Conservation (phyloP, 73 alveolate genomes). For the Durusdinium trenchii region DNA sequence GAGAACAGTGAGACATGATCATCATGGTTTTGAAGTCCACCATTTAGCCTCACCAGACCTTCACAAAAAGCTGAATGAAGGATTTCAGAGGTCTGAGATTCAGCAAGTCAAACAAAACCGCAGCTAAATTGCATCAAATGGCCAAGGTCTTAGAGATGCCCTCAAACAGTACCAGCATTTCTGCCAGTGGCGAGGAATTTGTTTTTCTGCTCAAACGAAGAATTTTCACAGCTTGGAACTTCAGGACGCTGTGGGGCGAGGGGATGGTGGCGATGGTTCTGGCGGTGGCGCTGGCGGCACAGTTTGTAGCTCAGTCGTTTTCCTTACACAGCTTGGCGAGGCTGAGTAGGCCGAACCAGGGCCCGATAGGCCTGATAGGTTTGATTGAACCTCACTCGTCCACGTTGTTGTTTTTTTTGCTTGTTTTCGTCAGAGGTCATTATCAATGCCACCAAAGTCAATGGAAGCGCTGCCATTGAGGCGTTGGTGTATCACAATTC, state of each 20-base stretch:
- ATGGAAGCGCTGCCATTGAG: slow-evolving; percentile 73
- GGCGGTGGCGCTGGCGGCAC: slow-evolving; percentile 94
- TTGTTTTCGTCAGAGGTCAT: slow-evolving; percentile 41
- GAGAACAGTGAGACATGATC: background rate
- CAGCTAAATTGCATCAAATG: background rate
- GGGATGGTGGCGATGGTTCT: slow-evolving; percentile 87
- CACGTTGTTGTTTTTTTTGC: too few relatives aligned
- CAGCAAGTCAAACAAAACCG: too few relatives aligned
- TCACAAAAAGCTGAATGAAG: background rate
- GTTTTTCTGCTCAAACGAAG: too few relatives aligned
- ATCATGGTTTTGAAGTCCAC: background rate
- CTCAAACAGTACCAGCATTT: slow-evolving; percentile 80
- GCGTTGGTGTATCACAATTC: background rate
- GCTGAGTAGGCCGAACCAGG: too few relatives aligned
- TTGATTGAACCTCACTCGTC: too few relatives aligned
- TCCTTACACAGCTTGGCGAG: too few relatives aligned
- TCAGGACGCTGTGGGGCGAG: slow-evolving; percentile 64
- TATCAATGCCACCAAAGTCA: slow-evolving; percentile 65
- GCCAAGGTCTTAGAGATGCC: slow-evolving; percentile 72
- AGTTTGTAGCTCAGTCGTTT: too few relatives aligned
- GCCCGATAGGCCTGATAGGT: too few relatives aligned
- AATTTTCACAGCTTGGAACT: background rate
- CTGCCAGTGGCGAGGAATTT: slow-evolving; percentile 82
- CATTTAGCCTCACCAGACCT: background rate
- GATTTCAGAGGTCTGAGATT: too few relatives aligned